Conservation (phyloP, 2,329 filamentous ascomycete genomes). For the Aureobasidium sp. region DNA sequence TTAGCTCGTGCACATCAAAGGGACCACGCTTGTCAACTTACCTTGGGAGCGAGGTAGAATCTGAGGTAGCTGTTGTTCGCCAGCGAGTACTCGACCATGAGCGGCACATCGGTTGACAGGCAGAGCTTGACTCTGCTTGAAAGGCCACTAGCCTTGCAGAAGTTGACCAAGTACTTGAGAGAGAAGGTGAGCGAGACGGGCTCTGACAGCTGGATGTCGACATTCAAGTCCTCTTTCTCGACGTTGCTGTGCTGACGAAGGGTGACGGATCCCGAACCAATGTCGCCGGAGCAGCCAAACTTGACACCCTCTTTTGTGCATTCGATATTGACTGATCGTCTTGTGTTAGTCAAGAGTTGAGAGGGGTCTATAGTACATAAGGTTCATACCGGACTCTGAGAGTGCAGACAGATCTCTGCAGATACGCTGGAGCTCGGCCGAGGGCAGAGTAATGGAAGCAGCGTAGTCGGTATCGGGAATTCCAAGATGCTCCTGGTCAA, state of each 20-base stretch:
- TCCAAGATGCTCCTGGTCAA: conserved; percentile 97
- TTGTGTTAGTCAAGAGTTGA: conserved; percentile 23
- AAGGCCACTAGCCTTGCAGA: conserved; percentile 92
- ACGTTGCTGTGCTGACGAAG: conserved; percentile 82
- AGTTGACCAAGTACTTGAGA: conserved; percentile 98
- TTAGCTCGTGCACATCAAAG: conserved; percentile 29
- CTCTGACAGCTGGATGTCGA: conserved; percentile 85
- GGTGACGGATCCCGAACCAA: conserved; percentile 89
- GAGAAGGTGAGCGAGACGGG: conserved; percentile 94
- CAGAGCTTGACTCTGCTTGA: conserved; percentile 81
- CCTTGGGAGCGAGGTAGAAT: conserved; percentile 98
- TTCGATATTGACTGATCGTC: conserved; percentile 73
- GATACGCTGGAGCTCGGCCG: conserved; percentile 86
- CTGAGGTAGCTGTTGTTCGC: conserved; percentile 79
- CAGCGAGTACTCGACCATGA: conserved; percentile 86
- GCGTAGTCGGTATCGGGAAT: conserved; percentile 99
- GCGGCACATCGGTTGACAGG: conserved; percentile 90
- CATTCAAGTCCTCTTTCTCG: conserved; percentile 78
- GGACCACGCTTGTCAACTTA: conserved; percentile 38
- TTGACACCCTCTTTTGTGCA: conserved; percentile 96
- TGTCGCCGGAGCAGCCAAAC: conserved; percentile 88
- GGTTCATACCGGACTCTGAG: conserved; percentile 80
- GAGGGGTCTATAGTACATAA: neutral
- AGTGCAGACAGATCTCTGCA: conserved; percentile 85
- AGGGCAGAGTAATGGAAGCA: conserved; percentile 82